These are phyloP conservation scores for Clavispora fructus DNA, from an alignment of 805 yeast species.

Conservation along the genomic window DNA sequence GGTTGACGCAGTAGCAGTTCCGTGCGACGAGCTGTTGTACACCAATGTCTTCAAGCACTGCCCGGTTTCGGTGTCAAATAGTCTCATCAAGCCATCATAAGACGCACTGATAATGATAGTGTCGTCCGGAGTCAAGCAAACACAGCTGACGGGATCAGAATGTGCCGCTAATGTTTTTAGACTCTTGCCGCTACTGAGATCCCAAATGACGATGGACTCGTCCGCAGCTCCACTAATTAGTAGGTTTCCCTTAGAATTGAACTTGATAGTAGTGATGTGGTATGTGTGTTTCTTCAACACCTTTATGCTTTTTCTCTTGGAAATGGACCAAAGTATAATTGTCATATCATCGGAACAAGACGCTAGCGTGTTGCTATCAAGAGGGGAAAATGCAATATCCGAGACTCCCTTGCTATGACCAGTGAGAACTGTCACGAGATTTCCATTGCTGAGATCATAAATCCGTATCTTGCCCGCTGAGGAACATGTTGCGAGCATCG, in stretches of 20 bases:
- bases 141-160: constrained; percentile 78
- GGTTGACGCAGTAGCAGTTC: constrained; percentile 54
- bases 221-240: constrained; percentile 82
- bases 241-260: constrained; percentile 70
- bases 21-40: constrained; percentile 61
- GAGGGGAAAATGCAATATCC: constrained; percentile 71
- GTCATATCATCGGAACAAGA: constrained; percentile 85
- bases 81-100: constrained; percentile 84
- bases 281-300: constrained; percentile 75
- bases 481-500: constrained; percentile 47
- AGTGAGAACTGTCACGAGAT: constrained; percentile 16
- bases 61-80: constrained; percentile 85
- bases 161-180: constrained; percentile 85
- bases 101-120: constrained; percentile 82
- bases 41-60: constrained; percentile 89
- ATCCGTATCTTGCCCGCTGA: constrained; percentile 26
- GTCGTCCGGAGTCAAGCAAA: constrained; percentile 73
- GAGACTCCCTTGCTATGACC: constrained; percentile 75
- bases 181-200: constrained; percentile 61
- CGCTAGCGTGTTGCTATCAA: constrained; percentile 63
- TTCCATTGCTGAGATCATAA: constrained; percentile 18
- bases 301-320: constrained; percentile 44
- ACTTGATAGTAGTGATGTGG: constrained; percentile 69
- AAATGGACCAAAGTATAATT: constrained; percentile 64
- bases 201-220: constrained; percentile 91